Evolutionary conservation across 371 early-diverging fungal genomes (phyloP).

Genomic region (Apophysomyces sp.): DNA sequence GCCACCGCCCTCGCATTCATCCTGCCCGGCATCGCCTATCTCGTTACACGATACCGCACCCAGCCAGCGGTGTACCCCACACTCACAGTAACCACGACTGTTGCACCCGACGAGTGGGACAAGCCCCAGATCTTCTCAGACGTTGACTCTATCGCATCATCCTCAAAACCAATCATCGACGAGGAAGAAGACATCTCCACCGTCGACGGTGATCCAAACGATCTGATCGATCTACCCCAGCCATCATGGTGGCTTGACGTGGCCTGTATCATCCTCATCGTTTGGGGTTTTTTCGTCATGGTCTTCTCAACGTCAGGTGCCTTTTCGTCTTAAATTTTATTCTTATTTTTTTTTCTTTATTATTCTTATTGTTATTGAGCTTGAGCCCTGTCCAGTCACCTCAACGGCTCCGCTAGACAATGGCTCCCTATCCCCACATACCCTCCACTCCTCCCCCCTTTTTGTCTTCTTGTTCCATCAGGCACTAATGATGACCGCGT

Average conservation of each 20-base stretch:
- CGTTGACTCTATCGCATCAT: neutral
- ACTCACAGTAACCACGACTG: slow-evolving; percentile 11
- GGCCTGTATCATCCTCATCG: slow-evolving; percentile 27
- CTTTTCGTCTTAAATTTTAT: neutral
- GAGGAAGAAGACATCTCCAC: slow-evolving; percentile 19
- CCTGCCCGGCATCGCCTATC: slow-evolving; percentile 50
- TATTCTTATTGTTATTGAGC: neutral
- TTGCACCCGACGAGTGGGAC: slow-evolving; percentile 3
- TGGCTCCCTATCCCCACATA: too few species aligned
- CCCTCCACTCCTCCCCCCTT: neutral
- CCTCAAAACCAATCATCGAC: slow-evolving; percentile 5
- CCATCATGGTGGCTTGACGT: slow-evolving; percentile 23
- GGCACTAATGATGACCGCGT: neutral
- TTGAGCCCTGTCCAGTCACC: too few species aligned
- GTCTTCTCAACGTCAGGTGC: slow-evolving; percentile 29
- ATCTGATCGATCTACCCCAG: neutral
- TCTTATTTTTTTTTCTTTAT: neutral
- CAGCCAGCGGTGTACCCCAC: slow-evolving; percentile 6
- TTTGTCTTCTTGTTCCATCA: neutral
- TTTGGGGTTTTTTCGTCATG: slow-evolving; percentile 43
- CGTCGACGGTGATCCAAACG: slow-evolving; percentile 6
- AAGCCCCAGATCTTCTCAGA: neutral
- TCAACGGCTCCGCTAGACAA: too few species aligned
- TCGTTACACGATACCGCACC: slow-evolving; percentile 25
- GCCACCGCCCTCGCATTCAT: slow-evolving; percentile 60